Percentiles rank a stretch among this genome's conserved stretches.
phyloP scores from a whole-genome alignment of 176 grass and related monocot genomes.

The Secale cereale region DNA sequence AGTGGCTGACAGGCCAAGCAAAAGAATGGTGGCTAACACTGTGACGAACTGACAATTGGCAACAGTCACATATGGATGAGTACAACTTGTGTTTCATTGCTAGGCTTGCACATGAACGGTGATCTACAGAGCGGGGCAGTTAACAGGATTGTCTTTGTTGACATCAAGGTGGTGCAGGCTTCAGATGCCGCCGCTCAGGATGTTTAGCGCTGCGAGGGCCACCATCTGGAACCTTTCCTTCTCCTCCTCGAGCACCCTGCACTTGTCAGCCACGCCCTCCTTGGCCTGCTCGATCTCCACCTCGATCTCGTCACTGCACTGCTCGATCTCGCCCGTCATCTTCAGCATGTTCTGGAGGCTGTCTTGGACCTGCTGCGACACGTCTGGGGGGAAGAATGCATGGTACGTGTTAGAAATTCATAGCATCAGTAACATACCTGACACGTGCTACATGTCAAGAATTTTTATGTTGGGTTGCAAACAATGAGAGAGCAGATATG shows the following conservation, averaged over 20 bases:
- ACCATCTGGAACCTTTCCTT: slow-evolving; percentile 77
- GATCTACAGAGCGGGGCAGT: not conserved
- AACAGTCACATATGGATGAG: not conserved
- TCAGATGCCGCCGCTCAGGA: slow-evolving; percentile 42
- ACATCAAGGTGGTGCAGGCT: not conserved
- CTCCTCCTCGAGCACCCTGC: slow-evolving; percentile 56
- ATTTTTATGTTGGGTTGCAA: not conserved
- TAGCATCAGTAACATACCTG: not conserved
- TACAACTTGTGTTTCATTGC: not conserved
- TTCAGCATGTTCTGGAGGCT: slow-evolving; percentile 81
- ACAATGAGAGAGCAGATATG: not conserved
- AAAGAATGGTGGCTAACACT: not conserved
- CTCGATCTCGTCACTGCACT: slow-evolving; percentile 63
- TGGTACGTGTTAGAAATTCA: not conserved
- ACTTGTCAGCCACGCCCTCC: slow-evolving; percentile 55
- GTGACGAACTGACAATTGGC: not conserved
- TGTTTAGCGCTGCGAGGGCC: slow-evolving; percentile 66
- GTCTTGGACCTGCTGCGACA: slow-evolving; percentile 76
- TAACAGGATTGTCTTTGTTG: not conserved
- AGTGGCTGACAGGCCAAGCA: not conserved
- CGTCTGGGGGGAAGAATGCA: slow-evolving; percentile 41
- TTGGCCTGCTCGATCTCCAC: slow-evolving; percentile 78
- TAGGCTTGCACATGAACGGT: not conserved
- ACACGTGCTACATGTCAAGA: not conserved
- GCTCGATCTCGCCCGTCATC: slow-evolving; percentile 80